Evolutionary conservation across 257 asterid genomes (phyloP).

Genomic region (Solanum megistacrolobum): DNA sequence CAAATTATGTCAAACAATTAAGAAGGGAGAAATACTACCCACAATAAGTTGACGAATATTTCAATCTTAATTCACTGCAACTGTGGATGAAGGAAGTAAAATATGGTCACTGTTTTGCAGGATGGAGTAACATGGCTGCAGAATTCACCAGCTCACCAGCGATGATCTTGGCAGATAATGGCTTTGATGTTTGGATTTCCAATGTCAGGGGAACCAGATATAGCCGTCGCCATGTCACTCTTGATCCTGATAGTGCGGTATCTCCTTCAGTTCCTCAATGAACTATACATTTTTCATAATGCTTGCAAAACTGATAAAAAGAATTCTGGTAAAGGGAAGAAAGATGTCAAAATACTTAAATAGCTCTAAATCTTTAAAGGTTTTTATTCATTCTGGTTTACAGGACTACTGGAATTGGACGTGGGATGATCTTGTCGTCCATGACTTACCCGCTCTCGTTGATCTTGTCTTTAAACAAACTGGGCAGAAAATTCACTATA

Average conservation of each 20-base stretch:
- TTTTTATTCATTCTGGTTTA: not conserved
- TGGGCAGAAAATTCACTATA: slow-evolving; percentile 23
- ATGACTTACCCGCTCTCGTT: slow-evolving; percentile 26
- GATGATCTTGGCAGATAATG: slow-evolving; percentile 19
- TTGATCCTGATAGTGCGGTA: slow-evolving; percentile 9
- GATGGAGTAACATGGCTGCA: slow-evolving; percentile 25
- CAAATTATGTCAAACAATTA: not conserved
- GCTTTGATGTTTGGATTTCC: slow-evolving; percentile 34
- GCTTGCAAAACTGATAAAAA: not conserved
- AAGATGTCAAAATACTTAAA: not conserved
- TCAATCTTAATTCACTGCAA: not conserved
- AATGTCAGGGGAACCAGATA: slow-evolving; percentile 16
- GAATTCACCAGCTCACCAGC: slow-evolving; percentile 17
- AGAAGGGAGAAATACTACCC: not conserved
- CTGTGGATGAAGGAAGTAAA: not conserved
- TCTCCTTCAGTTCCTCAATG: not conserved
- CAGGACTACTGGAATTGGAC: slow-evolving; percentile 46
- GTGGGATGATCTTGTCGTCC: slow-evolving; percentile 37
- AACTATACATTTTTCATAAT: not conserved
- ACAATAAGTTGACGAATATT: not conserved
- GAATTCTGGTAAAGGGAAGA: not conserved
- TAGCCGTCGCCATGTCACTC: slow-evolving; percentile 15
- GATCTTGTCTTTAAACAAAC: slow-evolving; percentile 19
- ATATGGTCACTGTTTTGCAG: not conserved
- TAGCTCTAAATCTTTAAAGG: not conserved